Base-by-base conservation (phyloP, 2,329 filamentous ascomycete species). In the Trichoderma koningii region DNA sequence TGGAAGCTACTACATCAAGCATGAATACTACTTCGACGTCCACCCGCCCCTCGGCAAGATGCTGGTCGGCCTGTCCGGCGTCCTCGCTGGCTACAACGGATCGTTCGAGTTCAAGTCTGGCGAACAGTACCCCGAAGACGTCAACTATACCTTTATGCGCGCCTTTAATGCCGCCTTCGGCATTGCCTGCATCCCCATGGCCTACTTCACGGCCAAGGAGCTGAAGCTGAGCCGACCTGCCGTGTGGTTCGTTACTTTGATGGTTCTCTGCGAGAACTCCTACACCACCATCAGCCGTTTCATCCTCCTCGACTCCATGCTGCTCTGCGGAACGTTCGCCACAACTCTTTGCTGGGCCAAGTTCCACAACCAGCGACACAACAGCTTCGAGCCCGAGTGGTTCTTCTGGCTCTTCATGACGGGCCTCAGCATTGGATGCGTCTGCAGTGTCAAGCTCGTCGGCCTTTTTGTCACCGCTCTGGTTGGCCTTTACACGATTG, bases 81-180 rank as follows among this genome's bases (percentile, higher is more conserved):
- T 96, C 75, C 85, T 99, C 67, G 96, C 94, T 70, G 94, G 94
- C 70, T 99, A 99, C 83, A 99, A 99, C 82, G 95, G 95, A 66
- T 96, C 94, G 4, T 99, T 99, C 79, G 95, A 99, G 76, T 99
- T 99, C 85, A 99, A 99, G 80, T 98, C 94, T 62, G 95, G 95
- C 76, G 95, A 98, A 75, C 93, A 87, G 63, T 99, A 99, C 76
- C 95, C 95, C 12, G 87, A 89, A 71, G 92, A 98, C 73, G 84
- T 99, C 75, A 90, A 99, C 82, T 99, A 96, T 78, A 96, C 93
- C 72, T 97, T 97, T 75, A 99, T 99, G 96, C 92, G 95, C 72
- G 85, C 94, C 67, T 99, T 99, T 86, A 99, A 98, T 77, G 90
- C 94, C 69, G 87, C 92, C 68, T 99, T 98, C 76, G 95, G 95